Evolutionary conservation across 805 yeast species (phyloP).

Genomic region (Starmerella stigmatis): DNA sequence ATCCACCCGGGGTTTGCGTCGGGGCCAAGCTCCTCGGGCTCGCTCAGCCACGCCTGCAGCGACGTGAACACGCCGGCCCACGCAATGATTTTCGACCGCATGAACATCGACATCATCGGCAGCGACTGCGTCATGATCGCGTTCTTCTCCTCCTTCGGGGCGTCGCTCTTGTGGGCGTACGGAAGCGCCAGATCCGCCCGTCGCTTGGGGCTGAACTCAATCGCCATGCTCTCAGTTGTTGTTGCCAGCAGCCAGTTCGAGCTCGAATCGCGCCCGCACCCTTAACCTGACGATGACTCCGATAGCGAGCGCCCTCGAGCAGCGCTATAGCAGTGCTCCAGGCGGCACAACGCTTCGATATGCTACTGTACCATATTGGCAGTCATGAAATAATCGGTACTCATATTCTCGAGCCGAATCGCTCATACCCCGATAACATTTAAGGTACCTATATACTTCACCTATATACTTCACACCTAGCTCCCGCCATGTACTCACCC

Average conservation of each 20-base stretch:
- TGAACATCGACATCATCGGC: slow-evolving; percentile 34
- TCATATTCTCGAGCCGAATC: no score
- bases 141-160: slow-evolving; percentile 17
- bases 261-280: no score
- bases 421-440: no score
- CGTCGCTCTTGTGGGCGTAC: slow-evolving; percentile 27
- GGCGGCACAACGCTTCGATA: no score
- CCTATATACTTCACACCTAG: no score
- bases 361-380: no score
- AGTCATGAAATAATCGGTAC: no score
- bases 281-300: no score
- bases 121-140: slow-evolving; percentile 26
- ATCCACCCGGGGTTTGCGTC: slow-evolving; percentile 27
- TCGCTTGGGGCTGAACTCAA: slow-evolving; percentile 16
- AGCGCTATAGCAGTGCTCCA: no score
- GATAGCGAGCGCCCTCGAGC: no score
- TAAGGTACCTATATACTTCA: no score
- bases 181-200: slow-evolving; percentile 29
- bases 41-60: slow-evolving; percentile 29
- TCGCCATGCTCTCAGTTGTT: neutral
- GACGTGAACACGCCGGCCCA: slow-evolving; percentile 33
- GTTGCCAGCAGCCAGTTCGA: neutral
- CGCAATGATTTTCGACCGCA: slow-evolving; percentile 31
- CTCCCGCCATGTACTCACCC: no score
- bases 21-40: slow-evolving; percentile 24